These are phyloP conservation scores for Pilatotrama ljubarskyi DNA, from an alignment of 768 basidiomycete species.

Conservation along the genomic window DNA sequence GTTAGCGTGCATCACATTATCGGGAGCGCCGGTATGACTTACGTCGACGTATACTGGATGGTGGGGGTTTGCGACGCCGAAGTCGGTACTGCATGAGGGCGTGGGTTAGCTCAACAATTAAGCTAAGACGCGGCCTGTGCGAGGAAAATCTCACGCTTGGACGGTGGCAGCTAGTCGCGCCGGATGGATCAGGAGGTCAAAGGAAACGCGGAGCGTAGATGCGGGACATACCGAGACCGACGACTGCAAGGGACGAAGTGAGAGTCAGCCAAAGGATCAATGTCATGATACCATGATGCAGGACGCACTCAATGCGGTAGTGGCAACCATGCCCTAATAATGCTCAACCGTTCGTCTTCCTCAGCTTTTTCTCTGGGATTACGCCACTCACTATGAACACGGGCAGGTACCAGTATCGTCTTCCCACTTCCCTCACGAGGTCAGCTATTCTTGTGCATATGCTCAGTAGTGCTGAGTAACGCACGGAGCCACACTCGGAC, in stretches of 20 bases:
- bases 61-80: neutral
- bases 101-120: no score
- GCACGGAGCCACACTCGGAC: slow-evolving; percentile 8
- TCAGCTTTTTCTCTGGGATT: no score
- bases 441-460: neutral
- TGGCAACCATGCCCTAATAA: neutral
- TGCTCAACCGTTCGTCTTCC: no score
- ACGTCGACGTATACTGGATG: slow-evolving; percentile 5
- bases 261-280: neutral
- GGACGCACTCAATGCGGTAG: slow-evolving; percentile 2
- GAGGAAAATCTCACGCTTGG: neutral
- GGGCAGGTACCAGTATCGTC: slow-evolving; percentile 6
- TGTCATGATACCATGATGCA: neutral
- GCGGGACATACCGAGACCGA: slow-evolving; percentile 5
- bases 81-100: neutral
- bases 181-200: no score
- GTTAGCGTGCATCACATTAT: neutral
- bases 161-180: neutral
- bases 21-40: neutral
- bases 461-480: neutral
- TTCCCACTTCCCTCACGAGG: neutral
- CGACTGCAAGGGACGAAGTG: neutral
- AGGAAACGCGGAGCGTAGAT: neutral
- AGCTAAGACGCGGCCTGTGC: no score
- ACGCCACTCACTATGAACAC: neutral